phyloP scores from a whole-genome alignment of 495 filamentous ascomycete species.

The Lophiostoma macrostomum region DNA sequence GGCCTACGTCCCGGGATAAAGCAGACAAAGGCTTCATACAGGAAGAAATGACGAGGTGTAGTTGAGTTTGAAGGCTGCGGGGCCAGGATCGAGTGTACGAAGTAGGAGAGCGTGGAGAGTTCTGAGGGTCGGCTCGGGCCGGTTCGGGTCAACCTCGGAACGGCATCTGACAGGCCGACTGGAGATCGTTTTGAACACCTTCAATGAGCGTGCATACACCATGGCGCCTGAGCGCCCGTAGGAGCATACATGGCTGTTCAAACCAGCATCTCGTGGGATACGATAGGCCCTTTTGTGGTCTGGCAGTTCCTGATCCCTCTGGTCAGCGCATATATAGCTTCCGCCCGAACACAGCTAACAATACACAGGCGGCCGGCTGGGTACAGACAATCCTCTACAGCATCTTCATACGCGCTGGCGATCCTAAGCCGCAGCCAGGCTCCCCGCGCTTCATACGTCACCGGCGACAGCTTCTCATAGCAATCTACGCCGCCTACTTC shows the following conservation, averaged over 20 bases:
- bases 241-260: not conserved
- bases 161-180: too few relatives aligned
- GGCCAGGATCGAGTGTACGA: too few relatives aligned
- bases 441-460: conserved; percentile 65
- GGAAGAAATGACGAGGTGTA: too few relatives aligned
- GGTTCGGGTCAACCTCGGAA: too few relatives aligned
- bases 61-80: too few relatives aligned
- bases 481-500: conserved; percentile 78
- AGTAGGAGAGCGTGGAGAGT: too few relatives aligned
- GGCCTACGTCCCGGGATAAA: too few relatives aligned
- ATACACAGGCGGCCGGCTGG: conserved; percentile 73
- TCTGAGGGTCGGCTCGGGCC: too few relatives aligned
- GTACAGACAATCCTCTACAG: conserved; percentile 80
- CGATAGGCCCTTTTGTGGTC: conserved; percentile 17
- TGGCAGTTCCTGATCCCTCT: conserved; percentile 29
- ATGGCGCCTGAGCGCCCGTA: not conserved
- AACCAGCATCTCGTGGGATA: conserved; percentile 18
- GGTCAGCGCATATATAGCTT: not conserved
- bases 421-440: conserved; percentile 73
- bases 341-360: not conserved
- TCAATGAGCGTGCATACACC: not conserved
- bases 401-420: conserved; percentile 86
- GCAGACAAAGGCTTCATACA: too few relatives aligned
- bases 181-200: too few relatives aligned
- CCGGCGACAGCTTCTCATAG: conserved; percentile 75